Conservation (phyloP, 805 yeast species). For the Yarrowia divulgata region DNA sequence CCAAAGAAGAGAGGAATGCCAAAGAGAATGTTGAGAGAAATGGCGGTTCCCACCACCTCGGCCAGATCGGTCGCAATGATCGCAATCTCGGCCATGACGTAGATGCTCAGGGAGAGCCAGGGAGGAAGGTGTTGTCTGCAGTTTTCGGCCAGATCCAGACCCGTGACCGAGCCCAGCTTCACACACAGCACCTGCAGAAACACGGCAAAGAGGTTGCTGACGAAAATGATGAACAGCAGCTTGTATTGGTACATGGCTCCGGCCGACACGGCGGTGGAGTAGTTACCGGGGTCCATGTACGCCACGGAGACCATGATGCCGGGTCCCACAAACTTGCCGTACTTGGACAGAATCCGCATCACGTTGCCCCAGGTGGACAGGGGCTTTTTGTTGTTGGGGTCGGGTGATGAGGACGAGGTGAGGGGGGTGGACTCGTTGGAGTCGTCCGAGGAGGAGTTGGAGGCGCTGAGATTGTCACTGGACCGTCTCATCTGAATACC, state of each 20-base stretch:
- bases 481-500: constrained; percentile 34
- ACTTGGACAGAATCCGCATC: constrained; percentile 55
- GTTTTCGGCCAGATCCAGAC: constrained; percentile 84
- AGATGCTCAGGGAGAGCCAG: constrained; percentile 68
- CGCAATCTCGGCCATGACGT: constrained; percentile 80
- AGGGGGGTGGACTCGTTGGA: constrained; percentile 32
- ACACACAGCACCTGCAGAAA: constrained; percentile 82
- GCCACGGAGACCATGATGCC: constrained; percentile 89
- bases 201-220: constrained; percentile 86
- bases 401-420: constrained; percentile 34
- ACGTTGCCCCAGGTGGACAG: constrained; percentile 17
- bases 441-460: constrained; percentile 9
- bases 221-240: constrained; percentile 70
- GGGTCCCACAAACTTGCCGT: constrained; percentile 79
- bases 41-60: constrained; percentile 93
- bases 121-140: constrained; percentile 74
- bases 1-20: constrained; percentile 77
- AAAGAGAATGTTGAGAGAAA: constrained; percentile 78
- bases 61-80: constrained; percentile 93
- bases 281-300: constrained; percentile 94
- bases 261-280: constrained; percentile 85
- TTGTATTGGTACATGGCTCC: constrained; percentile 82
- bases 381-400: constrained; percentile 16
- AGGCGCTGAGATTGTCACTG: background rate
- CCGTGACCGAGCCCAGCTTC: constrained; percentile 88